Evolutionary conservation across 2,329 filamentous ascomycete species (phyloP).

Genomic region (Paraphaeosphaeria sporulosa): DNA sequence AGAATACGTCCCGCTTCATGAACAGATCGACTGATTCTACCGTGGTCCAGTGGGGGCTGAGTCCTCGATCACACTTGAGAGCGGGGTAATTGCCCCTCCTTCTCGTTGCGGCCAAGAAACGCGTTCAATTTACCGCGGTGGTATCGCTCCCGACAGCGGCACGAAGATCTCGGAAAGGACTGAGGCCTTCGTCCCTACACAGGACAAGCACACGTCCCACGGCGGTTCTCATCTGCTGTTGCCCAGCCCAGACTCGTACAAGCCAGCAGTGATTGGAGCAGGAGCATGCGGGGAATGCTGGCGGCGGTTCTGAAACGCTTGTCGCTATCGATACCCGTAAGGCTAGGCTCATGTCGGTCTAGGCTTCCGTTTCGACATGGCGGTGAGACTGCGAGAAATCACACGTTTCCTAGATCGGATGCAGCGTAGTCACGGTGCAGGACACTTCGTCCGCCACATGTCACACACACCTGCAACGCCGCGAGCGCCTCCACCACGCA

Average conservation of each 20-base stretch:
- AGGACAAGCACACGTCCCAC: slow-evolving; percentile 9
- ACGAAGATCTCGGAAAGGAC: not conserved
- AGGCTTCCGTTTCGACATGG: slow-evolving; percentile 30
- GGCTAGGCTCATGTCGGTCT: slow-evolving; percentile 21
- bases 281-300: slow-evolving; percentile 29
- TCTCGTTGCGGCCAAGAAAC: not conserved
- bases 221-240: not conserved
- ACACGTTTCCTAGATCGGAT: slow-evolving; percentile 24
- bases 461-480: slow-evolving; percentile 17
- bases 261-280: slow-evolving; percentile 27
- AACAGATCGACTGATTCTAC: slow-evolving; percentile 2
- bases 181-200: not conserved
- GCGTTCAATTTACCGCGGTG: not conserved
- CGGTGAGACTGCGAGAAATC: slow-evolving; percentile 37
- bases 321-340: slow-evolving; percentile 24
- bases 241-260: slow-evolving; percentile 2
- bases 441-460: slow-evolving; percentile 21
- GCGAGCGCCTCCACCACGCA: slow-evolving; percentile 1
- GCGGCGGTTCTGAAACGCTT: slow-evolving; percentile 30
- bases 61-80: not conserved
- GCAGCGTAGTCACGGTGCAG: slow-evolving; percentile 22
- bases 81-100: slow-evolving; percentile 15
- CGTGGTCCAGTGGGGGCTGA: slow-evolving; percentile 9
- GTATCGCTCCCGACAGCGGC: not conserved
- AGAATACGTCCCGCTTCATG: not conserved